Evolutionary conservation across 164 flowering plant species (phyloP), one percentile per base, ranked within the genome.

Genomic region (Liquidambar formosana): DNA sequence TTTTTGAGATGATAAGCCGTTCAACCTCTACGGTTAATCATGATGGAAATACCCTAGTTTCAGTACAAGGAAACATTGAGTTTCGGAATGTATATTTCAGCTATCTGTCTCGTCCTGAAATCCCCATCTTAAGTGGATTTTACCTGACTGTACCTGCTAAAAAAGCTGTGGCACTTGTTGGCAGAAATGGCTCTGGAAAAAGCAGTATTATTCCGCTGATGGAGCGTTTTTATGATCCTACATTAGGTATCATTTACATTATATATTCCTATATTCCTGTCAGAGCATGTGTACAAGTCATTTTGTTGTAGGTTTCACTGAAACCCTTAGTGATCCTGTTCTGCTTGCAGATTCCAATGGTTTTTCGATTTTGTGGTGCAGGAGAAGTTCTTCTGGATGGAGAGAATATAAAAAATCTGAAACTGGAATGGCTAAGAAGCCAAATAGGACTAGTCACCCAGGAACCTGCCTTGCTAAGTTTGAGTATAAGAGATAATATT

Each of bases 181-280:
- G 98, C 51, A 85, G 97, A 79, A 94, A 90, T 79, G 98, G 98
- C 41, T 94, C 98, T 58, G 98, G 98, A 62, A 94, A 94, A 75
- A 94, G 98, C 84, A 94, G 98, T 70, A 94, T 94, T 68, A 94
- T 94, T 61, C 98, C 98, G 21, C 92, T 94, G 47, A 94, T 94
- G 99, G 99, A 94, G 76, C 84, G 99, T 62, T 94, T 94, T 84
- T 92, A 94, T 85, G 99, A 92, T 77, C 99, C 99, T 72, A 93
- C 95, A 18, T 85, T 93, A 89, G 98, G 98, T 93, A 85, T 43
- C 59, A 18, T 27, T 43, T 9, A 27, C 18, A 18, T 28, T 16
- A 27, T 59, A 16, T 46, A 59, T 64, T 61, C 23, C 48, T 23
- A 9, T 46, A 59, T 64, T 61, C 23, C 48, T 23, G 3, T 58